Evolutionary conservation across 331 rosid genomes (phyloP), one percentile per base, ranked within the genome.

Genomic region (Malus hybrid): DNA sequence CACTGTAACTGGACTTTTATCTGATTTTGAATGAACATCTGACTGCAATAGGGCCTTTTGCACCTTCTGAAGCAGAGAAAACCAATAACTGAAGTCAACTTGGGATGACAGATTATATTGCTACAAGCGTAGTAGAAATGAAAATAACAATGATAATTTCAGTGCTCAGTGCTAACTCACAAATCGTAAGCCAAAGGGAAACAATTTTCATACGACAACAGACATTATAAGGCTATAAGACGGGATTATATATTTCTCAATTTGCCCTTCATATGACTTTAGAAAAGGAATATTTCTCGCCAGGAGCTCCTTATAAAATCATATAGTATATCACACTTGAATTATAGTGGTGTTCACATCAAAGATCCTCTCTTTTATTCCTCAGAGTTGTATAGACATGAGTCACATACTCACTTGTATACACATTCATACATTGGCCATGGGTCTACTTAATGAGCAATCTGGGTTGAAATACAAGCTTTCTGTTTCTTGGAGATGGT

Each of bases 1-100:
- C 42, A 93, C 98, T 1, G 98, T 93, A 50, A 93, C 98, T 1
- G 97, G 98, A 85, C 92, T 91, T 86, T 85, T 88, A 67, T 93
- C 97, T 31, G 95, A 91, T 83, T 91, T 93, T 9, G 98, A 90
- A 65, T 91, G 96, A 32, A 91, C 95, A 60, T 93, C 97, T 19
- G 98, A 90, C 81, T 90, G 90, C 78, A 93, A 65, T 67, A 91
- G 82, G 57, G 86, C 90, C 88, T 84, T 88, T 85, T 93, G 98
- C 16, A 93, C 96, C 86, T 87, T 93, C 98, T 93, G 90, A 33
- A 79, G 28, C 56, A 83, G 72, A 77, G 33, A 27, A 55, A 65
- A 81, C 44, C 65, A 34, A 31, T 12, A 42, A 6, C 68, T 7
- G 39, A 36, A 80, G 79, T 67, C 69, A 80, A 54, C 56, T 65